phyloP scores from a whole-genome alignment of 2,329 filamentous ascomycete species.

The Fusarium chuoi region DNA sequence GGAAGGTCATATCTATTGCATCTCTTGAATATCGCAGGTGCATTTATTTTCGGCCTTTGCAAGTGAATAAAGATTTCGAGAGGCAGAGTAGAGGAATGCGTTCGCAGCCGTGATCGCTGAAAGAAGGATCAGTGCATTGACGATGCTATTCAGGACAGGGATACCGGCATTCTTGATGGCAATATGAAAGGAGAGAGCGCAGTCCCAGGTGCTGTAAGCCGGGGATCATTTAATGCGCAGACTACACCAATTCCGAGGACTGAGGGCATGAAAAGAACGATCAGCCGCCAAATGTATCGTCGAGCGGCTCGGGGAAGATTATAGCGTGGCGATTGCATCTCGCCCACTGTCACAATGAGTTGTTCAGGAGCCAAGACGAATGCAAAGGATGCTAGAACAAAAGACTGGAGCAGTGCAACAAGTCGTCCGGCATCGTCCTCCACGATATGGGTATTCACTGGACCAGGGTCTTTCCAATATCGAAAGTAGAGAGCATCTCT shows the following conservation, averaged over 20 bases:
- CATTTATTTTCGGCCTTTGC: neutral
- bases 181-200: neutral
- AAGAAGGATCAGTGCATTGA: neutral
- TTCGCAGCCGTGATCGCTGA: neutral
- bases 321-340: conserved; percentile 45
- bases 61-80: neutral
- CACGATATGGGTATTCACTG: neutral
- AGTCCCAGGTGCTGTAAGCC: neutral
- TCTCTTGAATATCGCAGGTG: neutral
- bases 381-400: conserved; percentile 40
- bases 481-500: neutral
- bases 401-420: conserved; percentile 58
- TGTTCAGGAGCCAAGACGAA: conserved; percentile 43
- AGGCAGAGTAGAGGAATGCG: neutral
- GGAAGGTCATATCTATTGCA: neutral
- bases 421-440: neutral
- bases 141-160: neutral
- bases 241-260: neutral
- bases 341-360: conserved; percentile 44
- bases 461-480: neutral
- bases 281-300: conserved; percentile 42
- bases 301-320: conserved; percentile 41
- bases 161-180: neutral
- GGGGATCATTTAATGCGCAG: neutral
- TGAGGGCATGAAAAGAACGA: conserved; percentile 55